Conservation (phyloP, 306 rosid genomes). For the Lathyrus tuberosus region DNA sequence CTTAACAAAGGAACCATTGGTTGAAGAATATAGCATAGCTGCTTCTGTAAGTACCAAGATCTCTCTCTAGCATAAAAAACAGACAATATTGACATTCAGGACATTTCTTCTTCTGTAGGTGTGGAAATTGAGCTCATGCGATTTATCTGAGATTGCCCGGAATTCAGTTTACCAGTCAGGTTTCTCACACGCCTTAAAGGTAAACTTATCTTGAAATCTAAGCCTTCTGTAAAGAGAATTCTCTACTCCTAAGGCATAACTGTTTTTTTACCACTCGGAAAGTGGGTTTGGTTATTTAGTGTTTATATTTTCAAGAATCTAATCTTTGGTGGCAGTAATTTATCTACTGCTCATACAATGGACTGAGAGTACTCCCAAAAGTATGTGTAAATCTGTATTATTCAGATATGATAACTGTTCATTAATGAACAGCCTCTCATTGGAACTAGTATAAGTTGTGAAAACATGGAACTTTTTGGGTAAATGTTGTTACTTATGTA, state of each 20-base stretch:
- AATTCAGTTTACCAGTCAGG: constrained; percentile 97
- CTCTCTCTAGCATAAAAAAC: constrained; percentile 35
- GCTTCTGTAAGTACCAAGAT: constrained; percentile 75
- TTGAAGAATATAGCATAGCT: constrained; percentile 97
- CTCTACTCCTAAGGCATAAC: constrained; percentile 4
- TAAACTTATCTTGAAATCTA: constrained; percentile 35
- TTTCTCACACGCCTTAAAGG: constrained; percentile 94
- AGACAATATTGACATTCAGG: constrained; percentile 9
- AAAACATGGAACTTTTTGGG: too few species aligned
- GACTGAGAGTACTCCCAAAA: too few species aligned
- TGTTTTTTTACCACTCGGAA: neutral
- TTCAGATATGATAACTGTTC: too few species aligned
- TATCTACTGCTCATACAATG: too few species aligned
- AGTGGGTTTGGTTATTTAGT: too few species aligned
- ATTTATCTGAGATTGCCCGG: constrained; percentile 91
- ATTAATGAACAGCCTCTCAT: too few species aligned
- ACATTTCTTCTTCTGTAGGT: constrained; percentile 54
- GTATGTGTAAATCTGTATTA: too few species aligned
- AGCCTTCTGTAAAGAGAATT: constrained; percentile 19
- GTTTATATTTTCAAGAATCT: neutral
- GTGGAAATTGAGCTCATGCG: constrained; percentile 96
- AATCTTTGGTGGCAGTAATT: too few species aligned
- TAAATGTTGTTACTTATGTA: too few species aligned
- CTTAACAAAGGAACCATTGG: constrained; percentile 95
- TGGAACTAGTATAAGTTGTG: too few species aligned